Evolutionary conservation across 192 early-diverging fungal species (phyloP).

Genomic region (Rhizophagus prolifer): DNA sequence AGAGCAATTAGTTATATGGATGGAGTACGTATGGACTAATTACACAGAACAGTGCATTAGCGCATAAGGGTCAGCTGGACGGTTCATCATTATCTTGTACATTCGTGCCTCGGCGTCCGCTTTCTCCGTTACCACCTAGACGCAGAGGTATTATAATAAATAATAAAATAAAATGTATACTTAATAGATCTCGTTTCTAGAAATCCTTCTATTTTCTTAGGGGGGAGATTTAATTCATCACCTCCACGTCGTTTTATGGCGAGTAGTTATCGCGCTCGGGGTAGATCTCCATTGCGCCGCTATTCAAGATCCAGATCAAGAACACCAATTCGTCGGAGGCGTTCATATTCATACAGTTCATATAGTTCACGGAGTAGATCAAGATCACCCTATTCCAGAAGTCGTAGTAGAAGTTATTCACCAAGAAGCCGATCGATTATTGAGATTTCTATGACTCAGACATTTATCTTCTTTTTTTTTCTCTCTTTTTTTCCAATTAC

Average conservation of each 20-base stretch:
- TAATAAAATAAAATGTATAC: neutral
- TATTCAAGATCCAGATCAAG: conserved; percentile 32
- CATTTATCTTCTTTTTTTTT: neutral
- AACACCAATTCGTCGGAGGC: conserved; percentile 36
- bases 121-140: conserved; percentile 23
- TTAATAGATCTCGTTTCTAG: neutral
- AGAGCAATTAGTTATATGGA: conserved; percentile 49
- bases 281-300: conserved; percentile 33
- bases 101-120: conserved; percentile 37
- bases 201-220: neutral
- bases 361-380: conserved; percentile 31
- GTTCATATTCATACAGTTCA: conserved; percentile 34
- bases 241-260: conserved; percentile 32
- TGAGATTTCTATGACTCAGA: conserved; percentile 1
- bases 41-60: neutral
- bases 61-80: conserved; percentile 46
- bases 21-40: conserved; percentile 32
- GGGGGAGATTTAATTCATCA: conserved; percentile 26
- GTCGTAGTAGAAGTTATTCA: conserved; percentile 31
- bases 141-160: conserved; percentile 27
- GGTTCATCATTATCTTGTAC: conserved; percentile 34
- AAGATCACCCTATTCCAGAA: conserved; percentile 29
- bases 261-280: conserved; percentile 30
- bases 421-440: conserved; percentile 35
- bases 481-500: neutral